These are phyloP conservation scores for Lipomyces lipofer DNA, from an alignment of 805 yeast species.

Conservation along the genomic window DNA sequence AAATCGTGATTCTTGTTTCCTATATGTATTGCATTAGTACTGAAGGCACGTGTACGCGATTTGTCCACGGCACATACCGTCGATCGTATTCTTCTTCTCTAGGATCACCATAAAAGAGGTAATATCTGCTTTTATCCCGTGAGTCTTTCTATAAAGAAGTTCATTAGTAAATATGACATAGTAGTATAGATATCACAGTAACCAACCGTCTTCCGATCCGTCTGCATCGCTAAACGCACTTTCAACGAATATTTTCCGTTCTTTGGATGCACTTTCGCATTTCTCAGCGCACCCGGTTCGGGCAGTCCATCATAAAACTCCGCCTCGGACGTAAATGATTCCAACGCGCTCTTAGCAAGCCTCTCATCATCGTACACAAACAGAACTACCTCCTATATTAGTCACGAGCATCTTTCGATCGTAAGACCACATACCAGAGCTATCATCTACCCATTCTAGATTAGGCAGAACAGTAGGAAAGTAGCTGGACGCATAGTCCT, in stretches of 20 bases:
- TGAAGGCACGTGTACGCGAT: too few relatives aligned
- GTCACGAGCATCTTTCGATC: not conserved
- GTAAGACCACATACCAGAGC: constrained; percentile 36
- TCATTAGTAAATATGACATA: not conserved
- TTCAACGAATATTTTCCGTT: constrained; percentile 11
- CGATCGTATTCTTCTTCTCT: constrained; percentile 36
- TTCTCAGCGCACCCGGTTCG: constrained; percentile 18
- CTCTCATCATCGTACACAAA: constrained; percentile 46
- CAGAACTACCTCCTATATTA: constrained; percentile 40
- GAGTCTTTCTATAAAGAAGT: constrained; percentile 45
- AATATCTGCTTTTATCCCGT: constrained; percentile 56
- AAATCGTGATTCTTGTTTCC: not conserved
- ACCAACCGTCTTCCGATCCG: constrained; percentile 26
- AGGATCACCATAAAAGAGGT: constrained; percentile 66
- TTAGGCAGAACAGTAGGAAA: constrained; percentile 39
- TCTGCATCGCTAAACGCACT: constrained; percentile 18
- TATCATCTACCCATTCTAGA: constrained; percentile 63
- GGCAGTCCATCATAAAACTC: constrained; percentile 31
- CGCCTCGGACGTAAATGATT: constrained; percentile 32
- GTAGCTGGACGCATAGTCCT: constrained; percentile 51
- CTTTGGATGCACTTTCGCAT: constrained; percentile 42
- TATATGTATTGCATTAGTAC: too few relatives aligned
- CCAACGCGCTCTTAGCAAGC: constrained; percentile 28
- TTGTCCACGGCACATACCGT: constrained; percentile 1
- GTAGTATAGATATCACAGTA: too few relatives aligned